Evolutionary conservation across 352 stramenopile species (phyloP).

Genomic region (Lagenidium sp.): DNA sequence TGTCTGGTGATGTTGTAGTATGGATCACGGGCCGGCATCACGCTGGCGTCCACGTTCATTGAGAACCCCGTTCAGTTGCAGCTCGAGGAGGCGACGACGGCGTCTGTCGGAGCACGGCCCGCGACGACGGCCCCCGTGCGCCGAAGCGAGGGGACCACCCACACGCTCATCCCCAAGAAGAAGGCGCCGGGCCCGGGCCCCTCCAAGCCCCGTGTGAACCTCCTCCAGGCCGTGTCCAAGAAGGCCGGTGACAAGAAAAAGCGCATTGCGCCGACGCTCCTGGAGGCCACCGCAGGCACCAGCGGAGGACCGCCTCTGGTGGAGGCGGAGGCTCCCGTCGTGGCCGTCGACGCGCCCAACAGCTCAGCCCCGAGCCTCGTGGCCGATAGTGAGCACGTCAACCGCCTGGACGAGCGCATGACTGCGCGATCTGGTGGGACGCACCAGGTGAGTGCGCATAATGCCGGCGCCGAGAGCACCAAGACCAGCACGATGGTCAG

Average conservation of each 20-base stretch:
- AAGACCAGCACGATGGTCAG: too few species aligned
- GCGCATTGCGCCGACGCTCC: conserved; percentile 42
- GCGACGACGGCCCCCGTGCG: conserved; percentile 4
- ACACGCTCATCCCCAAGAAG: conserved; percentile 64
- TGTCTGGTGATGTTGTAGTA: conserved; percentile 31
- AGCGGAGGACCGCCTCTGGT: too few species aligned
- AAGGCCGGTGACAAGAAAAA: conserved; percentile 69
- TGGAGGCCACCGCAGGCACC: conserved; percentile 11
- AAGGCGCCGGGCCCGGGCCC: conserved; percentile 13
- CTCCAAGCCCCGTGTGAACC: conserved; percentile 16
- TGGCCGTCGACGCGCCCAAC: too few species aligned
- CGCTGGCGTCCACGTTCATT: conserved; percentile 63
- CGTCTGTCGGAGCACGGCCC: conserved; percentile 4
- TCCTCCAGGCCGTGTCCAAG: conserved; percentile 23
- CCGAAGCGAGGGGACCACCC: conserved; percentile 21
- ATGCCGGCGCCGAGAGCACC: too few species aligned
- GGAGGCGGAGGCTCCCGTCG: too few species aligned
- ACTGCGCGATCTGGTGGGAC: too few species aligned
- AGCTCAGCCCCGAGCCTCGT: too few species aligned
- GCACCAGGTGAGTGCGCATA: too few species aligned
- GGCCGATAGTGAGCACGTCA: too few species aligned
- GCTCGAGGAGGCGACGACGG: conserved; percentile 55
- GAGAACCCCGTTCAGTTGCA: conserved; percentile 77
- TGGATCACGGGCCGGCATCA: conserved; percentile 70
- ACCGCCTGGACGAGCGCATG: too few species aligned